Base-by-base conservation (phyloP, 2,329 filamentous ascomycete genomes). In the Hysterium pulicare region DNA sequence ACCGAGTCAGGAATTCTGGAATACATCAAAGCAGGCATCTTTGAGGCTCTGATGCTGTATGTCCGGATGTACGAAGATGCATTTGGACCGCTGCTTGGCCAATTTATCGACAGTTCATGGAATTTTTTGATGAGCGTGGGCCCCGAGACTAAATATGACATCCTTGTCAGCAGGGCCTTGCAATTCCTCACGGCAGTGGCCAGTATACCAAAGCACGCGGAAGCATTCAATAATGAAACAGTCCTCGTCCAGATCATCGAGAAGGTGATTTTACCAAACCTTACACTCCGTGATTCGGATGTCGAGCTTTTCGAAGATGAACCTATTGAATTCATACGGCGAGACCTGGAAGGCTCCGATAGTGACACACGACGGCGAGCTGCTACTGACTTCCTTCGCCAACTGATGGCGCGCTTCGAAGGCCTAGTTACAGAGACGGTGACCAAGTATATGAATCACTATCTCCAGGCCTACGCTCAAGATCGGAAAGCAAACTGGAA, bases 271-370 rank as follows among this genome's bases (percentile, higher is more conserved):
- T 71, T 98, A 50, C 91, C 93, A 8, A 98, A 98, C 59, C 82
- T 98, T 45, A 86, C 86, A 13, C 73, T 98, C 46, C 83, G 94
- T 52, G 93, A 96, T 59, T 93, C 90, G 0, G 94, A 98, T 53
- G 79, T 95, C 41, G 93, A 98, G 66, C 78, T 95, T 53, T 97
- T 98, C 56, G 93, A 98, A 64, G 94, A 98, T 62, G 94, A 98
- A 71, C 93, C 93, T 0, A 98, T 98, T 52, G 93, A 98, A 67
- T 98, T 95, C 63, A 98, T 98, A 60, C 81, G 93, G 49, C 81
- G 90, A 58, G 93, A 98, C 67, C 75, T 98, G 36, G 93, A 98
- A 66, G 93, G 93, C 5, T 96, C 93, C 2, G 93, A 98, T 67
- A 94, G 86, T 41, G 93, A 97, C 64, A 98, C 93, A 1, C 79